A percentile compares a stretch with the other conserved stretches of the same genome.
Conservation (phyloP, 2,329 filamentous ascomycete genomes). For the Aspergillus sp. region DNA sequence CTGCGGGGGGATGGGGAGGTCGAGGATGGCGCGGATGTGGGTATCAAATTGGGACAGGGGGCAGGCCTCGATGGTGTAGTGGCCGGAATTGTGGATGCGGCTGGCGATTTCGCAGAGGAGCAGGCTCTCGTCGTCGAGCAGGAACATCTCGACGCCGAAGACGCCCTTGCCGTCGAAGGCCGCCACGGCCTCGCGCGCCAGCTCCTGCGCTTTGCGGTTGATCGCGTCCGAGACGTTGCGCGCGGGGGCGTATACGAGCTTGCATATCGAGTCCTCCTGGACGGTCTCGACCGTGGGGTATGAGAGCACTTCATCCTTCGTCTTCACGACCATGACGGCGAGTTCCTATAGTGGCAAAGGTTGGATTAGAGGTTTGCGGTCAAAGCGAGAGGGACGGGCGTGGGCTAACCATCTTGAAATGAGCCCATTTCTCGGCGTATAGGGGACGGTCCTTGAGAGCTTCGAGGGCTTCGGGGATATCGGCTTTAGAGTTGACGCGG, state of each 20-base stretch:
- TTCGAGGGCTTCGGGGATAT: constrained; percentile 66
- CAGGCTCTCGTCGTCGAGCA: constrained; percentile 69
- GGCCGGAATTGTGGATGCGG: constrained; percentile 84
- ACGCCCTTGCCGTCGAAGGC: constrained; percentile 86
- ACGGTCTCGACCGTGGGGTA: constrained; percentile 93
- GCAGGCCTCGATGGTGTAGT: constrained; percentile 92
- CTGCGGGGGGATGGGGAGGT: constrained; percentile 59
- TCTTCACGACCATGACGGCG: constrained; percentile 92
- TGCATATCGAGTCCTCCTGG: constrained; percentile 94
- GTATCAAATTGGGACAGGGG: constrained; percentile 89
- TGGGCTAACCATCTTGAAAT: constrained; percentile 63
- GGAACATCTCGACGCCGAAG: constrained; percentile 95
- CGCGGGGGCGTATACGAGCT: constrained; percentile 83
- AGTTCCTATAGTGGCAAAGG: constrained; percentile 57
- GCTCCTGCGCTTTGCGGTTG: constrained; percentile 65
- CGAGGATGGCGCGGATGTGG: constrained; percentile 80
- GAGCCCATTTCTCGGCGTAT: constrained; percentile 87
- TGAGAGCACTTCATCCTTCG: constrained; percentile 69
- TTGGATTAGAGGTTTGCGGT: not conserved
- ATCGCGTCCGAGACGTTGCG: constrained; percentile 64
- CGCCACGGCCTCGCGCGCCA: constrained; percentile 76
- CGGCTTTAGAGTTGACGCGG: constrained; percentile 58
- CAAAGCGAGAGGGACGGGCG: not conserved
- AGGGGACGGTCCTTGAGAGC: constrained; percentile 68
- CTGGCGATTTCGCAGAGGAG: constrained; percentile 87